Conservation (phyloP, 441 rosid species). For the Raphanus hybrid region DNA sequence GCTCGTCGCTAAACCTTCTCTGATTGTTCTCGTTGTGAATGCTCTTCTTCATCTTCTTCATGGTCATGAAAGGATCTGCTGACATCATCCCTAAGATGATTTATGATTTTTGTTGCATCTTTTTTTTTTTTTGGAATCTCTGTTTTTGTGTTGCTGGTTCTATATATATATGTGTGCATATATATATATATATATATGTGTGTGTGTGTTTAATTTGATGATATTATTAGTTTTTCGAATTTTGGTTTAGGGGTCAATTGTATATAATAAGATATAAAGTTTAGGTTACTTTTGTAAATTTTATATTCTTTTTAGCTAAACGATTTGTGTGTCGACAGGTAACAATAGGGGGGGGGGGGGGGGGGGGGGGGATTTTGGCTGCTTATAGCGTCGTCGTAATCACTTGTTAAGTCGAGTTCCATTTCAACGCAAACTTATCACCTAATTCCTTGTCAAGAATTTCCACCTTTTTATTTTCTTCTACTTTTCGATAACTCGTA, state of each 20-base stretch:
- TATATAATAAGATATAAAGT: slow-evolving; percentile 24
- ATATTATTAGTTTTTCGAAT: not conserved
- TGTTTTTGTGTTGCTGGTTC: slow-evolving; percentile 29
- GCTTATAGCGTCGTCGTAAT: slow-evolving; percentile 40
- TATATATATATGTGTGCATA: not conserved
- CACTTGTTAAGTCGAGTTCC: slow-evolving; percentile 41
- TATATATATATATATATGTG: slow-evolving; percentile 34
- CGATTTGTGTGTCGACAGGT: slow-evolving; percentile 44
- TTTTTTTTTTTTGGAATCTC: slow-evolving; percentile 24
- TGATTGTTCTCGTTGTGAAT: slow-evolving; percentile 54
- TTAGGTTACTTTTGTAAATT: slow-evolving; percentile 25
- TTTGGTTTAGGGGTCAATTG: not conserved
- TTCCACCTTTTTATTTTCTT: slow-evolving; percentile 27
- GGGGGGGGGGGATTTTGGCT: slow-evolving; percentile 37
- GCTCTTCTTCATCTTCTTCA: slow-evolving; percentile 54
- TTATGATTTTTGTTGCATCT: slow-evolving; percentile 12
- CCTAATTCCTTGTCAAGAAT: slow-evolving; percentile 36
- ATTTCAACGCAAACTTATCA: slow-evolving; percentile 34
- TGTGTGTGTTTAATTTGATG: slow-evolving; percentile 17
- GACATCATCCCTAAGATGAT: slow-evolving; percentile 23
- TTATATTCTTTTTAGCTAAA: slow-evolving; percentile 22
- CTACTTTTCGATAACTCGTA: slow-evolving; percentile 5
- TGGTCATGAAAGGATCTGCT: slow-evolving; percentile 41
- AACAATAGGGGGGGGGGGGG: slow-evolving; percentile 32
- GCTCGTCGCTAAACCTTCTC: slow-evolving; percentile 84